Conservation (phyloP, 1,139 yeast genomes). For the Candida labiduridarum region DNA sequence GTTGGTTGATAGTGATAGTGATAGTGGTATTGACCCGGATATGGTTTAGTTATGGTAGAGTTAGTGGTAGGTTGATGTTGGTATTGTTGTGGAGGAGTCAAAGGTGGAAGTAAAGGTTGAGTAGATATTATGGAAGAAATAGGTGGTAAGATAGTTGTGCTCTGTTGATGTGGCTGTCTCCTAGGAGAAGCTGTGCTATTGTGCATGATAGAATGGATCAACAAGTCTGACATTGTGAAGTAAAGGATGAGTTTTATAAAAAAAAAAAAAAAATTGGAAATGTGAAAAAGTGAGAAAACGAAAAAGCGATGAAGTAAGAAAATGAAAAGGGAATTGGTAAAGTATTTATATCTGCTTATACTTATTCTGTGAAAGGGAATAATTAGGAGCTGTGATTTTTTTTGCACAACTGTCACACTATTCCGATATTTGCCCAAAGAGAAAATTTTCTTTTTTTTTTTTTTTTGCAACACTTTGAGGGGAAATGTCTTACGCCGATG, state of each 20-base stretch:
- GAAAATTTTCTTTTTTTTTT: not conserved
- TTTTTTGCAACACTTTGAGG: constrained; percentile 2
- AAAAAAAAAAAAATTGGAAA: not conserved
- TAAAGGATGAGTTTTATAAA: not conserved
- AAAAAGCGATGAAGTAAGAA: not conserved
- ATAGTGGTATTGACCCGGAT: not conserved
- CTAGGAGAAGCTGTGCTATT: constrained; percentile 6
- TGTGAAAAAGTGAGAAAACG: not conserved
- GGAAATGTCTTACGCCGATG: constrained; percentile 1
- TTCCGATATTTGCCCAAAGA: constrained; percentile 2
- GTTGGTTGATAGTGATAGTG: constrained; percentile 3
- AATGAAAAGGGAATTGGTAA: not conserved
- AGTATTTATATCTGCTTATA: not conserved
- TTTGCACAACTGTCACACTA: not conserved
- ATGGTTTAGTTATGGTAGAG: not conserved
- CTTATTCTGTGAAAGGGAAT: not conserved
- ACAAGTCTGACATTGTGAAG: constrained; percentile 23
- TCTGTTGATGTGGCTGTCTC: constrained; percentile 1
- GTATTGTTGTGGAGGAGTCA: constrained; percentile 3
- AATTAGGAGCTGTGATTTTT: not conserved
- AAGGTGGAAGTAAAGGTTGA: constrained; percentile 8
- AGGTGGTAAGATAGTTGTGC: constrained; percentile 13
- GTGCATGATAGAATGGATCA: constrained; percentile 40
- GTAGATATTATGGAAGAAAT: constrained; percentile 9
- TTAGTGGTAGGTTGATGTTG: constrained; percentile 1